Evolutionary conservation across 2,329 filamentous ascomycete species (phyloP).

Genomic region (Malbranchea zuffiana): DNA sequence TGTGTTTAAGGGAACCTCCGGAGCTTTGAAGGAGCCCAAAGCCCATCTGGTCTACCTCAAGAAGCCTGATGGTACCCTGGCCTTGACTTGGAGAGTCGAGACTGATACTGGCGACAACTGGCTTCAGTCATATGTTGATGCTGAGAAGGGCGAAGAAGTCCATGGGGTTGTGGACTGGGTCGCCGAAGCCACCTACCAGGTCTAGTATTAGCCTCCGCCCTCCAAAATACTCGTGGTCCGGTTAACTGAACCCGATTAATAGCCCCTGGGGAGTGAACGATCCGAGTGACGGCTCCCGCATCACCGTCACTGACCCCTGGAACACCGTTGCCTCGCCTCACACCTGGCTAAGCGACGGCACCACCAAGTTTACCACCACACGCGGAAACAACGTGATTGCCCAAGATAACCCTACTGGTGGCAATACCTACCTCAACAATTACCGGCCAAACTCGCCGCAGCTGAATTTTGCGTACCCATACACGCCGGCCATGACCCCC

Average conservation of each 20-base stretch:
- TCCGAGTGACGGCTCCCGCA: slow-evolving; percentile 11
- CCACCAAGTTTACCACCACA: slow-evolving; percentile 8
- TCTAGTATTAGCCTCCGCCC: slow-evolving; percentile 5
- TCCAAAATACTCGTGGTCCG: background rate
- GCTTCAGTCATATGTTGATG: slow-evolving; percentile 13
- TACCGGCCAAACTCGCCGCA: slow-evolving; percentile 11
- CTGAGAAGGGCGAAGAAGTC: slow-evolving; percentile 12
- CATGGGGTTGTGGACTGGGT: slow-evolving; percentile 13
- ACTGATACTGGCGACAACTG: slow-evolving; percentile 15
- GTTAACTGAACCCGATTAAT: background rate
- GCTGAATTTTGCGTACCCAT: slow-evolving; percentile 12
- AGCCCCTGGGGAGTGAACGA: slow-evolving; percentile 13
- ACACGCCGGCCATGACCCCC: slow-evolving; percentile 5
- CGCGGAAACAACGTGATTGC: slow-evolving; percentile 13
- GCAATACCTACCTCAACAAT: slow-evolving; percentile 11
- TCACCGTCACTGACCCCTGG: slow-evolving; percentile 11
- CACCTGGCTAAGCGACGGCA: slow-evolving; percentile 12
- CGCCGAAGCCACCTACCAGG: slow-evolving; percentile 10
- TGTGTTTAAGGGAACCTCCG: slow-evolving; percentile 13
- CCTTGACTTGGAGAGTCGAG: slow-evolving; percentile 14
- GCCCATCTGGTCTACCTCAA: slow-evolving; percentile 12
- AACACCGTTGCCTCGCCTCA: slow-evolving; percentile 7
- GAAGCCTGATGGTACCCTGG: slow-evolving; percentile 10
- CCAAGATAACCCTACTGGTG: slow-evolving; percentile 11
- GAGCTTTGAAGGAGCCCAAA: slow-evolving; percentile 11